Evolutionary conservation across 352 stramenopile genomes (phyloP).

Genomic region (Halophytophthora batemanensis): DNA sequence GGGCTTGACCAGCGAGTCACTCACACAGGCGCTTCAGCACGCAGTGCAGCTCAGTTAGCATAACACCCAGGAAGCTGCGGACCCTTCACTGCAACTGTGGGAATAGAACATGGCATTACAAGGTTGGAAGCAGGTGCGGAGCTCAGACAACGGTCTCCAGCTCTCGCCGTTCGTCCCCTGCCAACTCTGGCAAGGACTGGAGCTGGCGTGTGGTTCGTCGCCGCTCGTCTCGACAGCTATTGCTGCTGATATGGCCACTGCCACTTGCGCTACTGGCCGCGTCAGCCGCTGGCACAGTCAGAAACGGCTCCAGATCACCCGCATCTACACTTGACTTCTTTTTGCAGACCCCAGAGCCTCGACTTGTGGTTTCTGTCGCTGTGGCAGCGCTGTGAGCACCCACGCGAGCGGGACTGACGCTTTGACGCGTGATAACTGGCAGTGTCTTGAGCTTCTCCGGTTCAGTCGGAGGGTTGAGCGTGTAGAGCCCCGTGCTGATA

Average conservation of each 20-base stretch:
- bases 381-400: background rate
- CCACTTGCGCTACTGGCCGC: conserved; percentile 25
- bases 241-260: conserved; percentile 11
- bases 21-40: conserved; percentile 24
- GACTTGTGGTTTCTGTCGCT: conserved; percentile 2
- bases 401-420: conserved; percentile 2
- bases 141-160: conserved; percentile 24
- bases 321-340: conserved; percentile 34
- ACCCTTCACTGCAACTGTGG: conserved; percentile 1
- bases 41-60: conserved; percentile 28
- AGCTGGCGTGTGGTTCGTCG: conserved; percentile 14
- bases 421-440: conserved; percentile 2
- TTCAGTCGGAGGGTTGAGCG: conserved; percentile 51
- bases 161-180: background rate
- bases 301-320: conserved; percentile 37
- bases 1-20: conserved; percentile 4
- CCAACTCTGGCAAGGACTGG: conserved; percentile 12
- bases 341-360: conserved; percentile 10
- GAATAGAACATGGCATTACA: conserved; percentile 20
- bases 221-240: conserved; percentile 21
- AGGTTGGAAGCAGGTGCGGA: conserved; percentile 5
- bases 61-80: background rate
- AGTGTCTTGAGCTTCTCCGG: conserved; percentile 17
- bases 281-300: conserved; percentile 19
- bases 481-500: conserved; percentile 67